Conservation (phyloP, 2,329 filamentous ascomycete genomes). For the Hymenoscyphus occultus region DNA sequence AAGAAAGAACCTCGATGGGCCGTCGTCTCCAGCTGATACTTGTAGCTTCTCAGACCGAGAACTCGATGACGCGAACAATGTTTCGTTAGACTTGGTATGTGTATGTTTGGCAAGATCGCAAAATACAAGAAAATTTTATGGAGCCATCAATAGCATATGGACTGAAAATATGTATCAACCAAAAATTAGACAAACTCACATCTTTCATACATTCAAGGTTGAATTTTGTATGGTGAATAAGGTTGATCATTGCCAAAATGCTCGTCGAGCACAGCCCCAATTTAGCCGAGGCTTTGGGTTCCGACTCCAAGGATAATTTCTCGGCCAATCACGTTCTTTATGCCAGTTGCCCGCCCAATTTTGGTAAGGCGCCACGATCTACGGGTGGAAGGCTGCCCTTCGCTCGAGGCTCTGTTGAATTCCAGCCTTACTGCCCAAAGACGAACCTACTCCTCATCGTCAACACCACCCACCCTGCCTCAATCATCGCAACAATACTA, state of each 20-base stretch:
- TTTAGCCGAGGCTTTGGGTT: background rate
- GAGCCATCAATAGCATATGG: too few species aligned
- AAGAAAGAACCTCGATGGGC: background rate
- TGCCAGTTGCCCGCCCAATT: background rate
- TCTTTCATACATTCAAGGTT: background rate
- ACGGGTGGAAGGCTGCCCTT: slow-evolving; percentile 9
- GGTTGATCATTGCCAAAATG: background rate
- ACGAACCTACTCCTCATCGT: slow-evolving; percentile 19
- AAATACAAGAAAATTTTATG: too few species aligned
- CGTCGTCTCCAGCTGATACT: background rate
- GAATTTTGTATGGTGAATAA: background rate
- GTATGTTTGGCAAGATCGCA: too few species aligned
- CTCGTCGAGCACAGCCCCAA: background rate
- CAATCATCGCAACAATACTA: slow-evolving; percentile 25
- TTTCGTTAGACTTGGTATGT: background rate
- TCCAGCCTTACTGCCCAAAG: slow-evolving; percentile 18
- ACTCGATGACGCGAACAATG: background rate
- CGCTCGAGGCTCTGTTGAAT: slow-evolving; percentile 9
- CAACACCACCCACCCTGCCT: slow-evolving; percentile 20
- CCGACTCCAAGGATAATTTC: background rate
- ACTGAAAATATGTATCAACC: background rate
- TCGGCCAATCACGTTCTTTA: background rate
- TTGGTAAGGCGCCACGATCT: background rate
- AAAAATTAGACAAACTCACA: background rate
- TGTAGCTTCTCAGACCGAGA: background rate